phyloP scores from a whole-genome alignment of 2,329 filamentous ascomycete species.

The Penicillium sp. region DNA sequence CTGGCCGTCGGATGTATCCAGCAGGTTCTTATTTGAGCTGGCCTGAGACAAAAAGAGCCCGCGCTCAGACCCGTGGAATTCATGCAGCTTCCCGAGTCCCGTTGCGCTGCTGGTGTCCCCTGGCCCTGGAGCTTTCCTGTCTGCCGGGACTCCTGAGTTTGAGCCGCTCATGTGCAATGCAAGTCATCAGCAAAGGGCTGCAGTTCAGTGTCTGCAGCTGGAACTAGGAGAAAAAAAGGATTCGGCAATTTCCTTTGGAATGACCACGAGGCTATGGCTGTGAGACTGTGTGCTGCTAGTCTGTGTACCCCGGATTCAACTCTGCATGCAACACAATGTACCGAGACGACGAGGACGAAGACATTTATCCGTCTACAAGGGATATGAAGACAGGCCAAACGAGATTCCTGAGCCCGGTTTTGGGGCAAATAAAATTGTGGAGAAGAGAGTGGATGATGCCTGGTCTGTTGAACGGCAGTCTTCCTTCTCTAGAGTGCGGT shows the following conservation, averaged over 20 bases:
- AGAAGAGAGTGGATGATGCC: neutral
- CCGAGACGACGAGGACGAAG: neutral
- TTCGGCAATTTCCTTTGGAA: neutral
- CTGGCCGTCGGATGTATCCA: neutral
- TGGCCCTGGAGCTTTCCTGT: neutral
- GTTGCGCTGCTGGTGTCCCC: neutral
- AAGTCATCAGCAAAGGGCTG: neutral
- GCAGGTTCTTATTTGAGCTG: neutral
- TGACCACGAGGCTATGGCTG: conserved; percentile 1
- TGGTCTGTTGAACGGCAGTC: neutral
- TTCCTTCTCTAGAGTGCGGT: neutral
- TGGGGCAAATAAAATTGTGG: neutral
- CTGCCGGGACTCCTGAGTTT: neutral
- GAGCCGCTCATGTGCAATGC: neutral
- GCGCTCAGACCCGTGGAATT: neutral
- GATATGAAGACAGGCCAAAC: neutral
- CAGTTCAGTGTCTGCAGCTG: neutral
- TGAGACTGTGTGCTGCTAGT: conserved; percentile 3
- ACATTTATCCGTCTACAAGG: neutral
- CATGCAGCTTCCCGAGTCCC: neutral
- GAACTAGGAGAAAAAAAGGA: neutral
- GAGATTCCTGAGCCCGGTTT: neutral
- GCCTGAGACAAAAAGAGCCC: neutral
- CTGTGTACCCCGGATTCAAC: conserved; percentile 9
- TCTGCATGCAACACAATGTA: conserved; percentile 9